These are phyloP conservation scores for Monilinia polystroma DNA, from an alignment of 2,329 filamentous ascomycete genomes.

Conservation along the genomic window DNA sequence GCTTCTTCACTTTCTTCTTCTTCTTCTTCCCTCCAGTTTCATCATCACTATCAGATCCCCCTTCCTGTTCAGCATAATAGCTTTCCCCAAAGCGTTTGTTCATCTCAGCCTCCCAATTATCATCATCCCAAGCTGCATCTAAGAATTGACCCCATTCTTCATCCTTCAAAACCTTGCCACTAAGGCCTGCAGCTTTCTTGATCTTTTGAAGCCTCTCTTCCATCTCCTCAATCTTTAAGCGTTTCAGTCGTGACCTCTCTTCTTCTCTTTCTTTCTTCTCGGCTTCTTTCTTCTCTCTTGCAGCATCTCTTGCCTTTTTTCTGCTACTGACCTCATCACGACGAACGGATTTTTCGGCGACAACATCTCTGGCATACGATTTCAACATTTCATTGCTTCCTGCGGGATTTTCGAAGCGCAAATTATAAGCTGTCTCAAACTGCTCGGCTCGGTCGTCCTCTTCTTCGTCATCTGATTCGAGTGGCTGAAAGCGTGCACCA, in stretches of 20 bases:
- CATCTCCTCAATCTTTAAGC: constrained; percentile 86
- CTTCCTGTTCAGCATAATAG: constrained; percentile 76
- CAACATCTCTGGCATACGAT: constrained; percentile 85
- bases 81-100: constrained; percentile 80
- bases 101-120: constrained; percentile 91
- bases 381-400: constrained; percentile 85
- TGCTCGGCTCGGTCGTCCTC: constrained; percentile 74
- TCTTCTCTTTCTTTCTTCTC: constrained; percentile 74
- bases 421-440: constrained; percentile 91
- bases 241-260: constrained; percentile 80
- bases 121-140: constrained; percentile 84
- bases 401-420: constrained; percentile 89
- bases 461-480: constrained; percentile 84
- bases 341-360: constrained; percentile 78
- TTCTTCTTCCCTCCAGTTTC: constrained; percentile 53
- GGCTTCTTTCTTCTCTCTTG: constrained; percentile 73
- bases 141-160: constrained; percentile 84
- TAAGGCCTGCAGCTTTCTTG: constrained; percentile 81
- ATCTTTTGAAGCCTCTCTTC: constrained; percentile 85
- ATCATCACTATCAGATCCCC: constrained; percentile 61
- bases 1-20: constrained; percentile 71
- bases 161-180: constrained; percentile 63
- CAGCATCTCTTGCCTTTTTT: constrained; percentile 74
- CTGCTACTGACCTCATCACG: constrained; percentile 77
- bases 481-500: constrained; percentile 68